Evolutionary conservation across 306 rosid species (phyloP), one percentile per base, ranked within the genome.

Genomic region (Inga laurina): DNA sequence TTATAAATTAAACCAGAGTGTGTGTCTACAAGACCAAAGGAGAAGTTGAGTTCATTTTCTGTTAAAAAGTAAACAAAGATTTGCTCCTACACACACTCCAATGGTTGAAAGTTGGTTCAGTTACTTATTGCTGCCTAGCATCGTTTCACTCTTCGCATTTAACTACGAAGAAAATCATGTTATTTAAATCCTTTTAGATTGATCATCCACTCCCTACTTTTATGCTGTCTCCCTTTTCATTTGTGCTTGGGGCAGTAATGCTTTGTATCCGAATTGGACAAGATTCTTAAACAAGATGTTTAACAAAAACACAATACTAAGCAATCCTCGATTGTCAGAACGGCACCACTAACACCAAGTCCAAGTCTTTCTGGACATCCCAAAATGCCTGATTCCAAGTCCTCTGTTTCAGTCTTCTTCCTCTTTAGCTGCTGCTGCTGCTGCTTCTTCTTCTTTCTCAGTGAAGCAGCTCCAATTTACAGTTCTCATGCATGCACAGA

Each of bases 381-480:
- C 76, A 65, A 51, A 19, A 82, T 74, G 85, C 12, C 57, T 27
- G 22, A 64, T 14, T 27, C 24, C 59, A 66, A 18, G 4, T 44
- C 18, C 76, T 52, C 76, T 43, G 37, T 61, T 43, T 13, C 2
- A 30, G 22, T 75, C 34, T 51, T 75, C 34, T 51, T 75, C 52
- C 30, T 74, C 56, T 12, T 56, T 4, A 5, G 13, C 54, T 32
- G 51, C 34, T n/a, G 12, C 9, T 27, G 27, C 27, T 27, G 27
- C 27, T 8, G 45, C 49, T 56, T 51, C 44, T 46, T 18, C 7
- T 7, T 70, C 48, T 15, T 61, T 10, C 24, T 2, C 8, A 52
- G 22, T 3, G 10, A 34, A 64, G 84, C 84, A 6, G 76, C 72
- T 12, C 84, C 84, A 0, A 52, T 61, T 71, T 35, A 19, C 37